A percentile compares a stretch with the other conserved stretches of the same genome.
Evolutionary conservation across 768 basidiomycete species (phyloP).

Genomic region (Lactifluus pinguis): DNA sequence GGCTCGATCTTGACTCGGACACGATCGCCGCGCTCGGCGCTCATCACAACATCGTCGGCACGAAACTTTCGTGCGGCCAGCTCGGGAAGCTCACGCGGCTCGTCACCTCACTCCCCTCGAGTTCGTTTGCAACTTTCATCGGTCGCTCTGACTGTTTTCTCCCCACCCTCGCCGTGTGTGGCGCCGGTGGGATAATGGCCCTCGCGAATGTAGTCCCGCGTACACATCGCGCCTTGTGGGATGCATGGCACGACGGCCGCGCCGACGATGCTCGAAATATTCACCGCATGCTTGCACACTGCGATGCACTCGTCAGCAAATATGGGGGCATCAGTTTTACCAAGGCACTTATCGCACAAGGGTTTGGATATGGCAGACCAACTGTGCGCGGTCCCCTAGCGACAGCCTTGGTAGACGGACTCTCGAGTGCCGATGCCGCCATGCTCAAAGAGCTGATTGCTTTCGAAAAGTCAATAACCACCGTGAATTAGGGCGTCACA

Average conservation of each 20-base stretch:
- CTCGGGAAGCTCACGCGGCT: conserved; percentile 79
- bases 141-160: conserved; percentile 66
- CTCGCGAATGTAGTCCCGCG: conserved; percentile 42
- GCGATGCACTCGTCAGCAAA: conserved; percentile 55
- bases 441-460: conserved; percentile 26
- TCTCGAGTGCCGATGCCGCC: conserved; percentile 16
- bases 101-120: conserved; percentile 43
- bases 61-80: conserved; percentile 77
- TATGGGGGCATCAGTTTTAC: conserved; percentile 61
- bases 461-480: conserved; percentile 26
- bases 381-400: conserved; percentile 25
- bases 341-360: conserved; percentile 51
- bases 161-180: conserved; percentile 46
- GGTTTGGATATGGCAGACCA: conserved; percentile 54
- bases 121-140: conserved; percentile 61
- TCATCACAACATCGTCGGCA: conserved; percentile 82
- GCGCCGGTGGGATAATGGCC: conserved; percentile 50
- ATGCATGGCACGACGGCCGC: conserved; percentile 30
- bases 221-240: conserved; percentile 9
- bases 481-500: conserved; percentile 13
- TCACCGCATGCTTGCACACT: too few relatives aligned
- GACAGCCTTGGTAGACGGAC: conserved; percentile 13
- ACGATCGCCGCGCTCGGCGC: conserved; percentile 54
- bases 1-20: conserved; percentile 80
- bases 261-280: conserved; percentile 44